Evolutionary conservation across 768 basidiomycete species (phyloP), one percentile per base, ranked within the genome.

Genomic region (Suillus occidentalis): DNA sequence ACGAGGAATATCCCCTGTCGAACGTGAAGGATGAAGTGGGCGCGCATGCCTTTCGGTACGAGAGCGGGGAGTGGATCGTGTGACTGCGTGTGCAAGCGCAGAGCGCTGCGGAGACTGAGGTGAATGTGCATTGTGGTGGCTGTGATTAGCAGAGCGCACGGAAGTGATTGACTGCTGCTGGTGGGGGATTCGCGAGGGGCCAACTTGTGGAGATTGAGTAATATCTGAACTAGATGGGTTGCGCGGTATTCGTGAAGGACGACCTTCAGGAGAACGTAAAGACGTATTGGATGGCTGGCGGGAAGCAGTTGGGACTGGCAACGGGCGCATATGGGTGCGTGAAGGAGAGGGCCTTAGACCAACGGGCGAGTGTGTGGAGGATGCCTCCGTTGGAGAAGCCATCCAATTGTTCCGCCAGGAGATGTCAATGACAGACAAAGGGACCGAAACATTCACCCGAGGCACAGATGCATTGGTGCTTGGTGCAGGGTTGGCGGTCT

Each of bases 1-100:
- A 14, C 63, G 52, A 57, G 70, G 64, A 56, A 73, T 62, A 56
- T 76, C 75, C 49, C 69, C 65, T 4, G 75, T 72, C 1, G 73
- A 72, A 20, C 67, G 73, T 25, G 72, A 72, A 45, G 66, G 58
- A 65, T 62, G 65, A 16, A 65, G 60, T 1, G 60, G 64, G 7
- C n/a, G 64, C 49, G 71, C 67, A 18, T 59, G 65, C 6, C 69
- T 52, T 10, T 65, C 70, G 6, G 40, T 66, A 45, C 62, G 66
- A 49, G 56, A 59, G 53, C 18, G 62, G n/a, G 49, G 9, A 25
- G 40, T 58, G 37, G 28, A 31, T 55, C 8, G 56, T 63, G 14
- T 28, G 28, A 10, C 18, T 28, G 42, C 58, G 28, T 42, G 58
- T 25, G 10, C 18, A 7, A 6, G 10, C 6, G 18, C 40, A 28